Evolutionary conservation across 805 yeast genomes (phyloP), one percentile per base, ranked within the genome.

Genomic region (Priceomyces haplophilus): DNA sequence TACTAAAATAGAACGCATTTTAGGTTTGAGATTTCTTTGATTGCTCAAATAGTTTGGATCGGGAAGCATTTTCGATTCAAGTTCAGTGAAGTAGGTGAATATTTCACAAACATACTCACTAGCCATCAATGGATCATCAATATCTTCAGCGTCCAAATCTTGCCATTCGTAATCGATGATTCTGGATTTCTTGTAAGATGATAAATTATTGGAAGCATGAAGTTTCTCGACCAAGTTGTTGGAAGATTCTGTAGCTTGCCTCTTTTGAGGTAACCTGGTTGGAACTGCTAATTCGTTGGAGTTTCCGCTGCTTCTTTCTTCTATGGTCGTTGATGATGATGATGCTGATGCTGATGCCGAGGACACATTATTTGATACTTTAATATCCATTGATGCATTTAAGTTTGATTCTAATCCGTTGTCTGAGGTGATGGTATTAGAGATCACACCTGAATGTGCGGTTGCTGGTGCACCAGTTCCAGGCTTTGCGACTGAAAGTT

Each of bases 101-200:
- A 91, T 90, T 46, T 88, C 97, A 48, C 71, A 78, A 42, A 86
- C 96, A 62, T 90, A 91, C 68, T 91, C 99, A 47, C 89, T 80
- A 24, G 87, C 97, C 97, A 91, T 90, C 48, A 87, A 52, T 41
- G 76, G 87, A 58, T 85, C 91, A 49, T 80, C 83, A 37, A 64
- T 58, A 57, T 85, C 90, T 47, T 79, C 85, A 23, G 73, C 78
- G 55, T 85, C 93, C 46, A 84, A 66, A 59, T 83, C 88, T 56
- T 84, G 89, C 88, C 89, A 80, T 41, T 64, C 70, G 53, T 74
- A 73, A 48, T 73, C 80, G 38, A 62, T 53, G 16, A 59, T 58
- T 47, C 62, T 62, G 18, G 71, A 52, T 46, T 70, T 70, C 47
- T 70, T 70, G 54, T 61, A 62, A 45, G 56, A 46, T 19, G 48